Conservation (phyloP, 495 filamentous ascomycete species). For the Penicillium lagena region DNA sequence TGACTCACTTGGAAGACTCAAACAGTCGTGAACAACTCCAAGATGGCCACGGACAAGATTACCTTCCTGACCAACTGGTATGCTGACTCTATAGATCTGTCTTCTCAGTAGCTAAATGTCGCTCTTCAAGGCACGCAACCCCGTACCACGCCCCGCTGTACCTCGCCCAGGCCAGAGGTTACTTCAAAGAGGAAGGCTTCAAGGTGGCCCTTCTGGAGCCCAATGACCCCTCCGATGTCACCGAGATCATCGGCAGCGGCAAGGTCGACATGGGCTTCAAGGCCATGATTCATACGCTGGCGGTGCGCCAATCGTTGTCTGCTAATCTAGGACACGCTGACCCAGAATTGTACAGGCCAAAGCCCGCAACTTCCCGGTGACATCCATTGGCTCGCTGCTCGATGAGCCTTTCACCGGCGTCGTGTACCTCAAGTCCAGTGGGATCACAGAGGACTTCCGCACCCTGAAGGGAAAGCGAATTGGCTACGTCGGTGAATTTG, state of each 20-base stretch:
- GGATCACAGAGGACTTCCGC: constrained; percentile 58
- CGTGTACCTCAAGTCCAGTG: constrained; percentile 61
- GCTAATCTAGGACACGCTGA: not conserved
- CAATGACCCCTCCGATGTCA: constrained; percentile 66
- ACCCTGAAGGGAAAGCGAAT: constrained; percentile 62
- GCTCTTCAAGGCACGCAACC: constrained; percentile 55
- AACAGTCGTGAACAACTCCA: constrained; percentile 25
- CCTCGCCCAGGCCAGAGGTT: constrained; percentile 63
- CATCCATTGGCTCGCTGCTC: constrained; percentile 60
- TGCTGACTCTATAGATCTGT: constrained; percentile 5
- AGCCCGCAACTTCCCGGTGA: constrained; percentile 62
- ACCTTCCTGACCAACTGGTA: constrained; percentile 71
- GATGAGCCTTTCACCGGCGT: constrained; percentile 70
- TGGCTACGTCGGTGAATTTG: constrained; percentile 68
- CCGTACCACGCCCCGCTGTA: constrained; percentile 69
- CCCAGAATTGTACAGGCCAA: constrained; percentile 41
- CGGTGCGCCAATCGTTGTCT: constrained; percentile 29
- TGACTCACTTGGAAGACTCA: constrained; percentile 11
- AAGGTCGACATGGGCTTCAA: constrained; percentile 71
- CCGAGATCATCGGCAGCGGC: constrained; percentile 64
- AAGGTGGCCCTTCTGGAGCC: constrained; percentile 66
- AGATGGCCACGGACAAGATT: constrained; percentile 69
- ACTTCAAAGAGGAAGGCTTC: constrained; percentile 61
- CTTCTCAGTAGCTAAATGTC: constrained; percentile 3
- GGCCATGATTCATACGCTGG: constrained; percentile 69